Percentiles rank a stretch among this genome's conserved stretches.
These are phyloP conservation scores for Penicillium paradoxum DNA, from an alignment of 495 filamentous ascomycete genomes.

Conservation along the genomic window DNA sequence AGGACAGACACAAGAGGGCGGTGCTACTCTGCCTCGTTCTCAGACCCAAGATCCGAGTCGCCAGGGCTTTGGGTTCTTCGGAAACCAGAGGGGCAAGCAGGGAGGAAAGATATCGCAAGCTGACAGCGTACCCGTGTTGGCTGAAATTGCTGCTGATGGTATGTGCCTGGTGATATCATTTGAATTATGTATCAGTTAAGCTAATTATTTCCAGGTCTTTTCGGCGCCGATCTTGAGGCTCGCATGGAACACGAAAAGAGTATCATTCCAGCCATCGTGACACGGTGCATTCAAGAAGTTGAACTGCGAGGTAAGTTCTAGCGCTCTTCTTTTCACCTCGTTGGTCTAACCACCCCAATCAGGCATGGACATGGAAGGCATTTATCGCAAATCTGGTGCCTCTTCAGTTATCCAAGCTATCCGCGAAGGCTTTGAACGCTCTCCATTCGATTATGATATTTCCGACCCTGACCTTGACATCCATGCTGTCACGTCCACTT, in stretches of 20 bases:
- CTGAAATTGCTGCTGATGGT: slow-evolving; percentile 52
- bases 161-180: slow-evolving; percentile 9
- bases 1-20: slow-evolving; percentile 23
- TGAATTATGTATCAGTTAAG: background rate
- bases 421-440: slow-evolving; percentile 83
- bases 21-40: slow-evolving; percentile 43
- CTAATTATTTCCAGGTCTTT: slow-evolving; percentile 51
- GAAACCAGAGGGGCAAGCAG: slow-evolving; percentile 48
- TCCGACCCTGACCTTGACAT: slow-evolving; percentile 93
- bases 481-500: slow-evolving; percentile 87
- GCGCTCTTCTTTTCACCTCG: background rate
- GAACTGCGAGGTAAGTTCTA: slow-evolving; percentile 64
- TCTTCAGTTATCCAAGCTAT: slow-evolving; percentile 80
- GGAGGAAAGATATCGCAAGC: slow-evolving; percentile 48
- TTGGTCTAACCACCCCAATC: slow-evolving; percentile 5
- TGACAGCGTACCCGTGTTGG: slow-evolving; percentile 48
- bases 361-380: slow-evolving; percentile 97
- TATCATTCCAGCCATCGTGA: slow-evolving; percentile 84
- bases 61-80: slow-evolving; percentile 74
- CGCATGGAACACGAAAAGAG: slow-evolving; percentile 86
- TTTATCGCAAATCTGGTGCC: slow-evolving; percentile 96
- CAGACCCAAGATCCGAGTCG: slow-evolving; percentile 52
- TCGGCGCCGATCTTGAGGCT: slow-evolving; percentile 84
- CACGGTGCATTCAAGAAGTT: slow-evolving; percentile 95
- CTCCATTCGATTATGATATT: slow-evolving; percentile 69